Percentiles rank a stretch among this genome's conserved stretches.
phyloP scores from a whole-genome alignment of 768 basidiomycete genomes.

The Fomitopsis pulvina region DNA sequence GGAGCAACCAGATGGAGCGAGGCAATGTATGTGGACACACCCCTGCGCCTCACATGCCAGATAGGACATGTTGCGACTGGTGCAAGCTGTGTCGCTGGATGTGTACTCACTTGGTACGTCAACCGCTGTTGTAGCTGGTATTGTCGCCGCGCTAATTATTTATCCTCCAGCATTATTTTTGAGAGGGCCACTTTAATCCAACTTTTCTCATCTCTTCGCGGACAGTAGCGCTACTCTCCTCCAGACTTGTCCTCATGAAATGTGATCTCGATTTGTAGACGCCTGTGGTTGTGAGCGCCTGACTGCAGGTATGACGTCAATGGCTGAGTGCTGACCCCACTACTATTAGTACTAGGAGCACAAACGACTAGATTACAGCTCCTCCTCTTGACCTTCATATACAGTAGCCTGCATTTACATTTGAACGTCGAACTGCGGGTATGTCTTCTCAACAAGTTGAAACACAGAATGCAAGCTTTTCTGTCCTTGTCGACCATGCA shows the following conservation, averaged over 20 bases:
- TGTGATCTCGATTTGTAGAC: not conserved
- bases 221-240: not conserved
- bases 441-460: no score
- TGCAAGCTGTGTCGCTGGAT: slow-evolving; percentile 14
- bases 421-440: not conserved
- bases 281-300: no score
- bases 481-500: not conserved
- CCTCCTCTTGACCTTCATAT: no score
- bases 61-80: slow-evolving; percentile 22
- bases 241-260: no score
- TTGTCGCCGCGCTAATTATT: not conserved
- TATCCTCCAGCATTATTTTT: slow-evolving; percentile 14
- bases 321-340: no score
- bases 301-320: no score
- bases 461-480: not conserved
- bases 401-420: not conserved
- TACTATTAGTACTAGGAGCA: no score
- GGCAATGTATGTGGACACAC: slow-evolving; percentile 7
- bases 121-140: not conserved
- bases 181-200: slow-evolving; percentile 16
- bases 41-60: slow-evolving; percentile 19
- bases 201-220: not conserved
- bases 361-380: no score
- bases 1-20: slow-evolving; percentile 21
- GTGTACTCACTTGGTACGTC: slow-evolving; percentile 22